Percentiles rank a stretch among this genome's conserved stretches.
Conservation (phyloP, 305 asterid genomes). For the Solanum aculeatissimum region DNA sequence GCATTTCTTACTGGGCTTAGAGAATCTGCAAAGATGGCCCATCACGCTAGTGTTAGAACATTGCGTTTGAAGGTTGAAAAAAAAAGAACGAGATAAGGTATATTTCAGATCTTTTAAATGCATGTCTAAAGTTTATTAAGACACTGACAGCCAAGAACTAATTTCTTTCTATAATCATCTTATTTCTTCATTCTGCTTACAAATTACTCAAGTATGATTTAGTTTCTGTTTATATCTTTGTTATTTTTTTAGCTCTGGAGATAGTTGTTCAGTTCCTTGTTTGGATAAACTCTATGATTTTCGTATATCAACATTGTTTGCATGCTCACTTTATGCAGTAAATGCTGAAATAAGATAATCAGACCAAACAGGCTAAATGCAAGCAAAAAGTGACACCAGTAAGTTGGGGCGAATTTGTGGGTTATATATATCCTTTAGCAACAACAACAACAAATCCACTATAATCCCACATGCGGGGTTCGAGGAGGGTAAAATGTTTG, state of each 20-base stretch:
- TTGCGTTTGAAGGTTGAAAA: background rate
- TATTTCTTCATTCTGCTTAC: background rate
- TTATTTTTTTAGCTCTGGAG: background rate
- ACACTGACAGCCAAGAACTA: background rate
- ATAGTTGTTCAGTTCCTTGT: background rate
- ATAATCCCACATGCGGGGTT: too few species aligned
- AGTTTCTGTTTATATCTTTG: background rate
- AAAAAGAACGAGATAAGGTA: background rate
- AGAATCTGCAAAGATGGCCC: background rate
- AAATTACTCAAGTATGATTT: background rate
- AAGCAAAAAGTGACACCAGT: background rate
- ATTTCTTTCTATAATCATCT: background rate
- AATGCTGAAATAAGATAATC: background rate
- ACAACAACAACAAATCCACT: too few species aligned
- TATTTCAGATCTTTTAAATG: background rate
- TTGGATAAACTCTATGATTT: background rate
- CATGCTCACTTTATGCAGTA: background rate
- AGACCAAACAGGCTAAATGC: background rate
- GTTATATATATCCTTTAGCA: too few species aligned
- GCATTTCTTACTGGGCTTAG: background rate
- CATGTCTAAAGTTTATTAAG: background rate
- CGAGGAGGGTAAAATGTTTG: too few species aligned
- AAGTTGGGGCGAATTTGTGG: background rate
- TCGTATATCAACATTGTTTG: background rate
- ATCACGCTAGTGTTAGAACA: background rate